phyloP scores from a whole-genome alignment of 106 monocot genomes.

The Alisma plantagoaquatica region DNA sequence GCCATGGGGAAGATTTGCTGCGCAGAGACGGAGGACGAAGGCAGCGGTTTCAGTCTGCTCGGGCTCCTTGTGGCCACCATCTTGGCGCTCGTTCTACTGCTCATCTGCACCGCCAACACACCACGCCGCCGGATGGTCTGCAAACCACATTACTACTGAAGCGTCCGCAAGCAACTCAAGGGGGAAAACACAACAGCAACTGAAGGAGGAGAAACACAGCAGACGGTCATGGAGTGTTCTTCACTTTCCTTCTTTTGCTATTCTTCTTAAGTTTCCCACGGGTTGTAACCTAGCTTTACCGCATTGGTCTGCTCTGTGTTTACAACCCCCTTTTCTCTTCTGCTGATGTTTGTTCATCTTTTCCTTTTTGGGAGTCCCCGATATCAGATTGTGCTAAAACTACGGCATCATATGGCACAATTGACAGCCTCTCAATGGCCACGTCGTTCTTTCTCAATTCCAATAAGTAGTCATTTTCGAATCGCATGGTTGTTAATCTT shows the following conservation, averaged over 20 bases:
- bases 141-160: slow-evolving; percentile 7
- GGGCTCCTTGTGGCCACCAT: slow-evolving; percentile 6
- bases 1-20: slow-evolving; percentile 16
- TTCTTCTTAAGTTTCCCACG: background rate
- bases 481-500: no score
- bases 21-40: background rate
- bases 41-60: background rate
- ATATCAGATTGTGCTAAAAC: no score
- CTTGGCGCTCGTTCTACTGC: slow-evolving; percentile 13
- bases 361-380: no score
- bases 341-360: no score
- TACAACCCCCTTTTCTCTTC: no score
- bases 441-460: no score
- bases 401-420: no score
- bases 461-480: no score
- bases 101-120: slow-evolving; percentile 2
- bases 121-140: background rate
- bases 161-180: background rate
- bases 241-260: background rate
- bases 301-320: no score
- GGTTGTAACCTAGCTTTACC: no score
- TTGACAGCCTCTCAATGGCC: no score
- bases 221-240: background rate
- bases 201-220: no score
- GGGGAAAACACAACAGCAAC: background rate